phyloP scores from a whole-genome alignment of 257 asterid species.

The Forsythia viridissima region DNA sequence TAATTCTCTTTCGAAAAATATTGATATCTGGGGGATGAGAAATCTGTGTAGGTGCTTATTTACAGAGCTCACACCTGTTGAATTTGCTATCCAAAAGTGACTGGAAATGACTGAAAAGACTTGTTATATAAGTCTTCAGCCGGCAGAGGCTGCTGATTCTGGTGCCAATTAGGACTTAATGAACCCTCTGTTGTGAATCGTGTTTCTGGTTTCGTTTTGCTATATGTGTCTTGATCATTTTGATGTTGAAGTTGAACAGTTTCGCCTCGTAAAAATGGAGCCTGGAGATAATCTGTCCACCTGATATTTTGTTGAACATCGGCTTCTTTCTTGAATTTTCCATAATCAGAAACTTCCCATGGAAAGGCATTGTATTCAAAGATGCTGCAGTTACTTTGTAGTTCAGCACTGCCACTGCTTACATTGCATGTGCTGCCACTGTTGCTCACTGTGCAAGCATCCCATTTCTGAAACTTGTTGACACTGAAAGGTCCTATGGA shows the following conservation, averaged over 20 bases:
- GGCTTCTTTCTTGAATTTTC: slow-evolving; percentile 36
- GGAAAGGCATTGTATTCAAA: slow-evolving; percentile 33
- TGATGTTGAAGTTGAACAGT: slow-evolving; percentile 18
- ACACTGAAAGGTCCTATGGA: slow-evolving; percentile 20
- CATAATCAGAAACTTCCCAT: slow-evolving; percentile 35
- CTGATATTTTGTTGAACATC: slow-evolving; percentile 36
- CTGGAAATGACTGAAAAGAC: slow-evolving; percentile 49
- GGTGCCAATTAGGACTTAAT: slow-evolving; percentile 35
- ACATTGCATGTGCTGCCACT: not conserved
- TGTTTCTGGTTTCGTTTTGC: slow-evolving; percentile 26
- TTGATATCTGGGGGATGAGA: slow-evolving; percentile 25
- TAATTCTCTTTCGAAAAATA: slow-evolving; percentile 24
- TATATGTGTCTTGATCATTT: slow-evolving; percentile 27
- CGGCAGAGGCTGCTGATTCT: slow-evolving; percentile 37
- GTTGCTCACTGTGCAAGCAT: slow-evolving; percentile 13
- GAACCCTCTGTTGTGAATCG: slow-evolving; percentile 24
- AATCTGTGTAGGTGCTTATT: slow-evolving; percentile 39
- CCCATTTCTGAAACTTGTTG: slow-evolving; percentile 43
- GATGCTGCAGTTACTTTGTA: slow-evolving; percentile 35
- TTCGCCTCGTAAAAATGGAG: slow-evolving; percentile 38
- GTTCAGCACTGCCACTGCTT: slow-evolving; percentile 15
- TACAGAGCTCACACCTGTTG: slow-evolving; percentile 48
- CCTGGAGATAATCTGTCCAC: slow-evolving; percentile 53
- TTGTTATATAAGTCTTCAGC: slow-evolving; percentile 40
- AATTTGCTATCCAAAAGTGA: slow-evolving; percentile 46